Evolutionary conservation across 768 basidiomycete species (phyloP), one percentile per base, ranked within the genome.

Genomic region (Pulveroboletus sp.): DNA sequence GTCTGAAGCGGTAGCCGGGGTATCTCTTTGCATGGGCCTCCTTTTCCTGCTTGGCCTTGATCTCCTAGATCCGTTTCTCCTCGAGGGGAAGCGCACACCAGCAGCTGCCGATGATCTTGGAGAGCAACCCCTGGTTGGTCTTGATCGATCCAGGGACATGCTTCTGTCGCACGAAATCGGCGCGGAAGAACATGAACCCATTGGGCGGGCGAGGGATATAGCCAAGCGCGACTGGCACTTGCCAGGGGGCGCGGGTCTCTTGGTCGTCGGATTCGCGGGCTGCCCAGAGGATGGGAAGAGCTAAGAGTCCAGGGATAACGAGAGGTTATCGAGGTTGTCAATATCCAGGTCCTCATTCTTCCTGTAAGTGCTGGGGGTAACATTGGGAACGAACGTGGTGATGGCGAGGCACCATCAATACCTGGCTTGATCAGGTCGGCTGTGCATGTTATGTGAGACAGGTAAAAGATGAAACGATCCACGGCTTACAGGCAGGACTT

Each of bases 21-120:
- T 86, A 86, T 50, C 69, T 73, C 34, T 72, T 72, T 47, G 85
- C 80, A 68, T 90, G 87, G 26, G 81, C 82, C 0, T 81, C 83
- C 68, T 87, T 88, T 20, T 82, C 86, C 37, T 80, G 76, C 61
- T 85, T 85, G 0, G 88, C 88, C 47, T 78, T 78, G 29, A 77
- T 68, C 60, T 89, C 85, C 88, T 88, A 90, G 16, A 80, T 71
- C 5, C 75, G 76, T 60, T 85, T 86, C 65, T 90, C 85, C 14
- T 83, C 78, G 16, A 81, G 74, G 0, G 86, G 83, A 4, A 90
- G 77, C 0, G 81, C 66, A 22, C 82, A 77, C 88, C 88, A 90
- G 56, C 73, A 76, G 47, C 75, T 76, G 9, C 75, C 74, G 23
- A 78, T 74, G 51, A 77, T 78, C 59, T 76, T 77, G 3, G 76